A percentile compares a stretch with the other conserved stretches of the same genome.
Conservation (phyloP, 305 asterid species). For the Ajuga reptans region DNA sequence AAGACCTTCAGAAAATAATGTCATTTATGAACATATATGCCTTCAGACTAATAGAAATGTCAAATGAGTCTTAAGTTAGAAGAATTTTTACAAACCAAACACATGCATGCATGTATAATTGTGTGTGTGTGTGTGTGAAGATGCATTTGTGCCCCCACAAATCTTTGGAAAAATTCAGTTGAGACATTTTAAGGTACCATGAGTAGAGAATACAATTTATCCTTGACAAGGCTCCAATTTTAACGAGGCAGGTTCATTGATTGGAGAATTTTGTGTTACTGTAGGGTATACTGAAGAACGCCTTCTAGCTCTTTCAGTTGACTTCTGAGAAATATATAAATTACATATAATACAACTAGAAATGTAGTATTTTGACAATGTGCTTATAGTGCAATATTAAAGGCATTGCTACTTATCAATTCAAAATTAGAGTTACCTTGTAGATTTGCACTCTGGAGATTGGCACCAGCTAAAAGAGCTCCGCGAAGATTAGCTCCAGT, state of each 20-base stretch:
- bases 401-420: neutral
- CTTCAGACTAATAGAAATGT: neutral
- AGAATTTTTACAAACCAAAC: neutral
- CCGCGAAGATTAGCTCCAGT: constrained; percentile 95
- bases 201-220: neutral
- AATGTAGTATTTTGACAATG: neutral
- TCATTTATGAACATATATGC: neutral
- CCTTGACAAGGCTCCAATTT: neutral
- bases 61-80: neutral
- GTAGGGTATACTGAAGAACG: neutral
- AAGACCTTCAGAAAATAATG: neutral
- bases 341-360: neutral
- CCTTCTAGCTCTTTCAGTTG: neutral
- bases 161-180: neutral
- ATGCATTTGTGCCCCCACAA: neutral
- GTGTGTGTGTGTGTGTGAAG: neutral
- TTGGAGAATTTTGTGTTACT: neutral
- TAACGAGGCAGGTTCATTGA: neutral
- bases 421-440: constrained; percentile 47
- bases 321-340: neutral
- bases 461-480: constrained; percentile 88
- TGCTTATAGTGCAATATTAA: neutral
- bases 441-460: constrained; percentile 89
- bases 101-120: neutral
- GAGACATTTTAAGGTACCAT: neutral